These are phyloP conservation scores for Vigna trinervia DNA, from an alignment of 306 rosid genomes.

Conservation along the genomic window DNA sequence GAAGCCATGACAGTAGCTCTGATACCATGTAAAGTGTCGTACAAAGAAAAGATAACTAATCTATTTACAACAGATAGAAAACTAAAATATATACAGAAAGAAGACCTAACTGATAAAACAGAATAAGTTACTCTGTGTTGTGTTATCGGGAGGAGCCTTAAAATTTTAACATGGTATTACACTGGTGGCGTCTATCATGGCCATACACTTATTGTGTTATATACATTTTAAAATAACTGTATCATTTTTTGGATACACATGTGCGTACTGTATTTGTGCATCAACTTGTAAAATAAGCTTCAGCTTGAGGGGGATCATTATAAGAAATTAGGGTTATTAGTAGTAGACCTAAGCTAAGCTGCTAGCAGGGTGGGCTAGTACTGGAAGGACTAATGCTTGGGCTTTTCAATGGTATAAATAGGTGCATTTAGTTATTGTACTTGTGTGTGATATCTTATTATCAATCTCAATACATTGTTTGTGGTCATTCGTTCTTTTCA, in stretches of 20 bases:
- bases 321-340: background rate
- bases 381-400: background rate
- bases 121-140: too few relatives aligned
- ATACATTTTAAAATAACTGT: too few relatives aligned
- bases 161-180: background rate
- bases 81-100: too few relatives aligned
- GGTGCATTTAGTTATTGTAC: background rate
- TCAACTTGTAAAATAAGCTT: background rate
- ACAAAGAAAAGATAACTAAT: too few relatives aligned
- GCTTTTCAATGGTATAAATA: background rate
- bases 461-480: background rate
- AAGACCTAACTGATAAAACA: too few relatives aligned
- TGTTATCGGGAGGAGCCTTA: background rate
- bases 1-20: too few relatives aligned
- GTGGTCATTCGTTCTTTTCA: background rate
- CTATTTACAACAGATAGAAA: too few relatives aligned
- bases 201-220: too few relatives aligned
- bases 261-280: background rate
- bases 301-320: background rate
- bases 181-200: background rate
- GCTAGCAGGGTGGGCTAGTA: slow-evolving; percentile 1
- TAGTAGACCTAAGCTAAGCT: background rate
- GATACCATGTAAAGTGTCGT: too few relatives aligned
- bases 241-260: too few relatives aligned
- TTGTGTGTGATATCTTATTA: background rate